Base-by-base conservation (phyloP, 2,329 filamentous ascomycete genomes). In the Mycosphaerella arachidis region DNA sequence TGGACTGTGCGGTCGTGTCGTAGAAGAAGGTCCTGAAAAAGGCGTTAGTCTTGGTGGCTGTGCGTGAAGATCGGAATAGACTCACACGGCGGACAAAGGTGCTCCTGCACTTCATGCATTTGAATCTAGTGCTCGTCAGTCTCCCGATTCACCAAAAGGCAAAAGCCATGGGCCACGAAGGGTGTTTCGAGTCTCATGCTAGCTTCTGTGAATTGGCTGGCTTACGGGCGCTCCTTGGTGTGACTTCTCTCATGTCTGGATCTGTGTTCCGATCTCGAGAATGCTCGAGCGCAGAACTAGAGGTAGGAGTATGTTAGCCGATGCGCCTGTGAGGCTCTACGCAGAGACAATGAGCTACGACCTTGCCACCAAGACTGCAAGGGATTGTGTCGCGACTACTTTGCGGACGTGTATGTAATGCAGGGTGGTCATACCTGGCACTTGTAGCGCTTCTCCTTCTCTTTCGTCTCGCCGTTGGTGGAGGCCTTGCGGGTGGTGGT, bases 1-100 rank as follows among this genome's bases (percentile, higher is more conserved):
- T 99, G 94, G 66, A 99, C 94, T 66, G 94, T 99, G 72, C 94
- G 90, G 78, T 99, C 94, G 80, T 99, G 94, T 76, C 94, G 90
- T 68, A 99, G 86, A 56, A 99, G 87, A 64, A 99, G 84, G 79
- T 99, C 94, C 40, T 43, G 40, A 7, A 13, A 12, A 12, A n/a
- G 7, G 8, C n/a, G 18, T 43, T 8, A 43, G 40, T 43, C 4
- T 43, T n/a, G 13, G 40, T n/a, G 40, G 18, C 40, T n/a, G n/a
- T 16, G 40, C 3, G 16, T 12, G 40, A n/a, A 7, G 4, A 16
- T 18, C 13, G 40, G 4, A 43, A 43, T 43, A 18, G n/a, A 43
- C 40, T 43, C 18, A 43, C 40, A 78, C 94, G 91, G 75, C 94
- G 91, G 71, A 99, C 94, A 75, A 99, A 99, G 63, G 94, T 99